These are phyloP conservation scores for Penicillium canariense DNA, from an alignment of 495 filamentous ascomycete species.

Conservation along the genomic window DNA sequence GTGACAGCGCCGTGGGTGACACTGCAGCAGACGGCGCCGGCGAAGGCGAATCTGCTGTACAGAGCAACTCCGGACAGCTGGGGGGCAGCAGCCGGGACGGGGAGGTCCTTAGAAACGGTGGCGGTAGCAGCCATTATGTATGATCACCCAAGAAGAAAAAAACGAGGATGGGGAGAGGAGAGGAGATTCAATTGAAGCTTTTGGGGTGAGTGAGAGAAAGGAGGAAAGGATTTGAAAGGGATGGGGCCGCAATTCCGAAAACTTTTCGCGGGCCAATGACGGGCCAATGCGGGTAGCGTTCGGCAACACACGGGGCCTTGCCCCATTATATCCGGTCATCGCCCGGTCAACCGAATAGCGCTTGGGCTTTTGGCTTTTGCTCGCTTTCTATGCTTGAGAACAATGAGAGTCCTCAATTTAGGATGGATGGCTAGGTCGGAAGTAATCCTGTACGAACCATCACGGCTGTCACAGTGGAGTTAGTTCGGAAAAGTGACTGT, in stretches of 20 bases:
- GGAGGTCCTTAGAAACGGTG: neutral
- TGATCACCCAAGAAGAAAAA: slow-evolving; percentile 12
- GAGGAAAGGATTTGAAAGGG: slow-evolving; percentile 36
- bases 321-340: slow-evolving; percentile 22
- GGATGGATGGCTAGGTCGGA: too few species aligned
- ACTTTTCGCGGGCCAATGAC: slow-evolving; percentile 44
- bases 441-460: too few species aligned
- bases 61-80: slow-evolving; percentile 31
- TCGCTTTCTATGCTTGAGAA: neutral
- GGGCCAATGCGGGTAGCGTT: slow-evolving; percentile 10
- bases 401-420: too few species aligned
- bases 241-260: slow-evolving; percentile 22
- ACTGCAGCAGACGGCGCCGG: slow-evolving; percentile 87
- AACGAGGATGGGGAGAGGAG: slow-evolving; percentile 21
- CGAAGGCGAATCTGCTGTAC: slow-evolving; percentile 86
- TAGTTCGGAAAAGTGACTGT: too few species aligned
- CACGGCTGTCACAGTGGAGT: too few species aligned
- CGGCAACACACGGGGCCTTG: slow-evolving; percentile 18
- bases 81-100: slow-evolving; percentile 20
- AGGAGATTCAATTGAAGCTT: slow-evolving; percentile 10
- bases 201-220: slow-evolving; percentile 22
- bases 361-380: too few species aligned
- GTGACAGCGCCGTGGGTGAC: slow-evolving; percentile 91
- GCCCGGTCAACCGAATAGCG: slow-evolving; percentile 27
- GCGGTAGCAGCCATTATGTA: slow-evolving; percentile 47